Percentiles rank a stretch among this genome's conserved stretches.
phyloP scores from a whole-genome alignment of 2,329 filamentous ascomycete genomes.

The Cercospora canescens region DNA sequence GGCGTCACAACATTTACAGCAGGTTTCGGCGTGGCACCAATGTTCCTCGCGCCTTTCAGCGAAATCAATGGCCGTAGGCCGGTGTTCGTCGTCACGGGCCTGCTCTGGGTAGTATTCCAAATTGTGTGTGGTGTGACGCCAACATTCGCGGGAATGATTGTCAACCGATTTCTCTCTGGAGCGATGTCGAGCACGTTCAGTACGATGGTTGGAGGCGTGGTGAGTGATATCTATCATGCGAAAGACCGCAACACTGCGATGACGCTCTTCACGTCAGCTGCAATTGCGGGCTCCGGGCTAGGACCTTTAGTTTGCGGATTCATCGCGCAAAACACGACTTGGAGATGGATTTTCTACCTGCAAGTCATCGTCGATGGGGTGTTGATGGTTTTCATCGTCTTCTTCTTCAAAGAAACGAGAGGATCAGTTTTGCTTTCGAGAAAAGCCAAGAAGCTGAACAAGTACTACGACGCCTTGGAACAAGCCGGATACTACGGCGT shows the following conservation, averaged over 20 bases:
- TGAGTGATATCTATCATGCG: slow-evolving; percentile 80
- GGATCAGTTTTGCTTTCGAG: slow-evolving; percentile 76
- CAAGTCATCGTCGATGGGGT: slow-evolving; percentile 70
- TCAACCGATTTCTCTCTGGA: slow-evolving; percentile 74
- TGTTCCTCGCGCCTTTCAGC: slow-evolving; percentile 78
- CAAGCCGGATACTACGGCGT: slow-evolving; percentile 60
- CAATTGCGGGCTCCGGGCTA: slow-evolving; percentile 75
- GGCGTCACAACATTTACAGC: slow-evolving; percentile 81
- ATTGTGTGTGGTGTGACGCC: slow-evolving; percentile 71
- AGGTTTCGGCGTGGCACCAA: slow-evolving; percentile 80
- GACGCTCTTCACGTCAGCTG: slow-evolving; percentile 80
- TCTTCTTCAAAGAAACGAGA: slow-evolving; percentile 79
- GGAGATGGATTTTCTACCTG: slow-evolving; percentile 89
- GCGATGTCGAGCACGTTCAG: slow-evolving; percentile 77
- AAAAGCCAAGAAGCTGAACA: slow-evolving; percentile 72
- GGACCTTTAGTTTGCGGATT: slow-evolving; percentile 73
- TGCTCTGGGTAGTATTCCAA: slow-evolving; percentile 71
- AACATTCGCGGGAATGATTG: slow-evolving; percentile 70
- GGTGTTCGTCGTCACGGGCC: slow-evolving; percentile 73
- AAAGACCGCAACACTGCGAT: slow-evolving; percentile 83
- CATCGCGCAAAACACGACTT: slow-evolving; percentile 66
- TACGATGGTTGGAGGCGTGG: slow-evolving; percentile 89
- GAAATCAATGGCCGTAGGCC: slow-evolving; percentile 86
- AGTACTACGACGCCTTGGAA: slow-evolving; percentile 77
- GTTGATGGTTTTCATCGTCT: slow-evolving; percentile 62